phyloP scores from a whole-genome alignment of 441 rosid species.

The Viola pubescens region DNA sequence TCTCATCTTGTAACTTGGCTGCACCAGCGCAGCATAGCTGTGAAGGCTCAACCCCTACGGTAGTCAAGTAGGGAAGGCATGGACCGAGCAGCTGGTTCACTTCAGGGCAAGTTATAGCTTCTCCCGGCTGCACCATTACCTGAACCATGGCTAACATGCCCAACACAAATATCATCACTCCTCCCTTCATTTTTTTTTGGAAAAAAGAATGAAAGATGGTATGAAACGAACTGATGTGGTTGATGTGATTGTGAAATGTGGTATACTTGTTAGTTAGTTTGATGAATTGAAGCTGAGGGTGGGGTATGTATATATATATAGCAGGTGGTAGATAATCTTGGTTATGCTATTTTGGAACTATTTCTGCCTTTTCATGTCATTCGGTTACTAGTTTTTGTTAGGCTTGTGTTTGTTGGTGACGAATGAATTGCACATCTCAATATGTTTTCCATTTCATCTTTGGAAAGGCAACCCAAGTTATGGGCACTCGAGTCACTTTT shows the following conservation, averaged over 20 bases:
- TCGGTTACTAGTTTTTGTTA: too few relatives aligned
- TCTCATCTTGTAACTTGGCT: neutral
- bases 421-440: too few relatives aligned
- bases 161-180: neutral
- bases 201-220: too few relatives aligned
- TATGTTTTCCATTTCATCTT: too few relatives aligned
- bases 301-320: too few relatives aligned
- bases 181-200: constrained; percentile 19
- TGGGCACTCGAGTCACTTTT: too few relatives aligned
- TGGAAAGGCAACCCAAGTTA: too few relatives aligned
- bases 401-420: too few relatives aligned
- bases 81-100: neutral
- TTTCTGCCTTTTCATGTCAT: neutral
- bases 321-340: too few relatives aligned
- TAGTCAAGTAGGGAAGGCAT: neutral
- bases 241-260: neutral
- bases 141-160: neutral
- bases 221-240: too few relatives aligned
- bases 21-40: constrained; percentile 1
- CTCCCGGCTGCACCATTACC: neutral
- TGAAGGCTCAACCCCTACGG: neutral
- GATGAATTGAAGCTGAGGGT: neutral
- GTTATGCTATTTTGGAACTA: too few relatives aligned
- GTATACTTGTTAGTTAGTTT: neutral
- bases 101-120: neutral